Evolutionary conservation across 352 stramenopile species (phyloP), one percentile per base, ranked within the genome.

Genomic region (Phytophthora nicotianae): DNA sequence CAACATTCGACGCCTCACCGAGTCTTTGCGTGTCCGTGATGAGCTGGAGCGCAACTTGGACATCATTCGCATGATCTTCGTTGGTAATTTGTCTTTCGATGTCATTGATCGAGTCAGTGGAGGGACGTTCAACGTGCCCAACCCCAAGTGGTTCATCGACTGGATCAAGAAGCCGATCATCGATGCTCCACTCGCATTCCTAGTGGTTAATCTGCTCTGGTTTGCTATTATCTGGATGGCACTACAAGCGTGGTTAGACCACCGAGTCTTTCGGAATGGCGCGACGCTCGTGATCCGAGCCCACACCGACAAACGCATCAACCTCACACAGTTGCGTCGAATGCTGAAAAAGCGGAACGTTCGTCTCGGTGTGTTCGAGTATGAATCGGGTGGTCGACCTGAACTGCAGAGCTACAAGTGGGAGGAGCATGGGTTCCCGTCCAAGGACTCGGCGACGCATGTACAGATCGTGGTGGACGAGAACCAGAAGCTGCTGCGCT

Each of bases 31-130:
- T 5, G 82, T 74, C 19, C 88, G 79, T 8, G 67, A 86, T 4
- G 70, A 90, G 21, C 75, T 86, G 14, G 73, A 76, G 4, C 66
- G 73, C 26, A 91, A 79, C 14, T 50, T 98, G 11, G 88, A 97
- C 48, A 80, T 98, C 26, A 74, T 98, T 8, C 88, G 97, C 54
- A 62, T 97, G 26, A 88, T 99, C 51, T 97, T 99, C 41, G 86
- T 89, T 5, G 96, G 92, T 2, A 91, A 93, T 32, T 70, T 99
- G 5, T 91, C 95, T 9, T 99, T 99, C 68, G 92, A 98, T 47
- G 60, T 99, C 40, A 68, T 99, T 9, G 97, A 99, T 74, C 84
- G 95, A 40, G 73, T 99, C 24, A 98, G 93, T 23, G 96, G 96
- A 7, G 79, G 89, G 6, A 79, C 74, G 4, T 99, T 96, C 79